phyloP scores from a whole-genome alignment of 2,329 filamentous ascomycete species.

The Diaporthe capsici region DNA sequence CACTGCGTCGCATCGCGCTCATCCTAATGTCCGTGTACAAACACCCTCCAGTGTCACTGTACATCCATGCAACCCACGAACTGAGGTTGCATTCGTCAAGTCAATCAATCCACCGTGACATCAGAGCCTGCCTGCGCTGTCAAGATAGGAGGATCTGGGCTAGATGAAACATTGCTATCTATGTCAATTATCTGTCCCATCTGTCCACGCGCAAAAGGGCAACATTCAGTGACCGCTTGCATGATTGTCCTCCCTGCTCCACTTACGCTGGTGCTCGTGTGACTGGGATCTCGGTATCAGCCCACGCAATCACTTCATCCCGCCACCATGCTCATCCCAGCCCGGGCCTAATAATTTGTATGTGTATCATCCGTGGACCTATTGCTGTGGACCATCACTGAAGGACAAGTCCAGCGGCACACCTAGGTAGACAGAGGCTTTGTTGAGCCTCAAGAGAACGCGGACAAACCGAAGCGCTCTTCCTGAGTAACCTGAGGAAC shows the following conservation, averaged over 20 bases:
- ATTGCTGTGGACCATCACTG: too few relatives aligned
- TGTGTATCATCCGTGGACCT: too few relatives aligned
- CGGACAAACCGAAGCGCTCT: not conserved
- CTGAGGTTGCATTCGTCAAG: conserved; percentile 17
- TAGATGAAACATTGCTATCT: conserved; percentile 16
- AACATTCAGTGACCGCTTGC: not conserved
- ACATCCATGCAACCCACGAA: conserved; percentile 16
- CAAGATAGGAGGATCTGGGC: conserved; percentile 2
- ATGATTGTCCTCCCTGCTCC: not conserved
- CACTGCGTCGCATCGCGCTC: not conserved
- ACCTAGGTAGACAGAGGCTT: not conserved
- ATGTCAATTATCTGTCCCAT: not conserved
- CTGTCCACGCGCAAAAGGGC: not conserved
- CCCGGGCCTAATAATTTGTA: too few relatives aligned
- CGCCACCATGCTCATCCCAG: not conserved
- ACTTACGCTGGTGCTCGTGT: not conserved
- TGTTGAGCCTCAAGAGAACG: not conserved
- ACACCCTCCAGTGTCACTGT: not conserved
- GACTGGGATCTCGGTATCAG: not conserved
- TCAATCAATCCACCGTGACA: conserved; percentile 15
- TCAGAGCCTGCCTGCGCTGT: not conserved
- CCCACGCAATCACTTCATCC: not conserved
- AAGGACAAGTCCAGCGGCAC: not conserved
- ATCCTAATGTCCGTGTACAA: not conserved
- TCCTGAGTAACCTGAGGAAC: not conserved